Base-by-base conservation (phyloP, 768 basidiomycete genomes). In the Podaxis pistillaris region DNA sequence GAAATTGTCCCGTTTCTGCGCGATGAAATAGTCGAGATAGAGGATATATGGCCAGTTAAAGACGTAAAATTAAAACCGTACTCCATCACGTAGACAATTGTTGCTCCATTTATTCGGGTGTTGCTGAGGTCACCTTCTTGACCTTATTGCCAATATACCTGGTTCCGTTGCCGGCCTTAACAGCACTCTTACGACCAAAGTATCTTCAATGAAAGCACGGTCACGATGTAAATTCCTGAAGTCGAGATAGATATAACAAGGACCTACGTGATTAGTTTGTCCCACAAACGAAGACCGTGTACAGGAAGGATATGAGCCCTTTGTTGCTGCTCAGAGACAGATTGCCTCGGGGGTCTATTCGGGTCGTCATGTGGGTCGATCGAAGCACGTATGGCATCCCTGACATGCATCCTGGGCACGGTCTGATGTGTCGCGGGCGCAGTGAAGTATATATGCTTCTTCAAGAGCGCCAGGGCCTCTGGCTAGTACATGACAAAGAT, bases 201-300 rank as follows among this genome's bases (percentile, higher is more conserved):
- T 81, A 79, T 55, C 83, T 84, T 63, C 30, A 33, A 8, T 33
- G 7, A 9, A 55, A 60, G 33, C 28, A n/a, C 11, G 56, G 15
- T 17, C 24, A 15, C 19, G 44, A 58, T 22, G 26, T 56, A 64
- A 56, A 46, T 46, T 19, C 44, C 5, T 46, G 44, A 30, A 38
- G 47, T 59, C 15, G 8, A 58, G 33, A 40, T 44, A 64, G 40
- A 66, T 30, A 6, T 11, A 56, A 56, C 37, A 28, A 37, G 17
- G 0, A 67, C 79, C 66, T 64, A 83, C 84, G 78, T 75, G 57
- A 86, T 66, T 24, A 86, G 67, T 5, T 75, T 75, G 67, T 84
- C 80, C 85, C 86, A 86, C 61, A 86, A 80, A 19, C 75, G 73
- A 59, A 86, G 70, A 5, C 85, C 85, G 66, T 87, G 84, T 40